Evolutionary conservation across 371 early-diverging fungal species (phyloP), one percentile per base, ranked within the genome.

Genomic region (Funneliformis caledonium): DNA sequence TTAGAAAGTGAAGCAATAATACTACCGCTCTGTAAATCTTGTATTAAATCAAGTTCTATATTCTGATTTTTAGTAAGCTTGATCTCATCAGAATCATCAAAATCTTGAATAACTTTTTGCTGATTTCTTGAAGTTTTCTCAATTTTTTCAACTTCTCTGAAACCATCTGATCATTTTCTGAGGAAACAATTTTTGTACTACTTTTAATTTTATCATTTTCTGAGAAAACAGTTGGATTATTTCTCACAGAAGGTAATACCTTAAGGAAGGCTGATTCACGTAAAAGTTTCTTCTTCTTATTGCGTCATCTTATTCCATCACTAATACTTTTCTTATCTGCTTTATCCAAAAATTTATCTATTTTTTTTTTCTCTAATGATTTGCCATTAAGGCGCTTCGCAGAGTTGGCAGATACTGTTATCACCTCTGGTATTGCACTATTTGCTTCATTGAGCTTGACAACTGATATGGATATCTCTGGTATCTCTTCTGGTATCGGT

Each of bases 41-140:
- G 22, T 59, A 59, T 12, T 76, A 76, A 76, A 43, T 76, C 62
- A 14, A 60, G n/a, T 64, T 76, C 76, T 76, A 76, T 76, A 64
- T 56, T 43, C n/a, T 60, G 45, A 76, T 45, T 76, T 76, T 76
- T 76, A 76, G 62, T 76, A 64, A 64, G 76, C 76, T 76, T 45
- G 45, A 76, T 76, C 61, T 76, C 64, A 76, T 76, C 64, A 62
- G 76, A 56, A 11, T 76, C 37, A 26, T 76, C 62, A 76, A 64
- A 42, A 64, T 64, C 26, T n/a, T 76, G 16, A 22, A 14, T 22
- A 33, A 43, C 31, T n/a, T 26, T 26, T 26, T 26, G 26, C 26
- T 26, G 26, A 26, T 26, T 26, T 26, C 26, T 26, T 26, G 26
- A 26, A 26, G 26, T 26, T 26, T 26, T 26, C 26, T 26, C 0